Evolutionary conservation across 306 rosid genomes (phyloP), one percentile per base, ranked within the genome.

Genomic region (Fragaria vesca): DNA sequence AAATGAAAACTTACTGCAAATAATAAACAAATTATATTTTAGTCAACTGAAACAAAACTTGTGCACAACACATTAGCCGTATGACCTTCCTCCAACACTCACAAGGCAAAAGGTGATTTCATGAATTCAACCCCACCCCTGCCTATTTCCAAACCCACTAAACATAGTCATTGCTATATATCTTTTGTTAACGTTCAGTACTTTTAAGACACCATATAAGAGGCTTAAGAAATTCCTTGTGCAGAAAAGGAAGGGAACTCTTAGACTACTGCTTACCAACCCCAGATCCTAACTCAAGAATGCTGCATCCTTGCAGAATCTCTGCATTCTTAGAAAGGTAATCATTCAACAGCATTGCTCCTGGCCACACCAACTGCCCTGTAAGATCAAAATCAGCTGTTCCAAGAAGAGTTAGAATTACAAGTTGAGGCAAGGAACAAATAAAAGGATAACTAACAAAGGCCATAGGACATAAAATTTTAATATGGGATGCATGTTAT

Each of bases 351-450:
- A 94, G 81, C 89, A 90, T 87, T 74, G 98, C 98, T 73, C 98
- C 98, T 11, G 98, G 98, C 98, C 98, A 94, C 8, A 94, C 98
- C 89, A 94, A 71, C 65, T 94, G 97, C 72, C 98, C 98, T 13
- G 98, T 94, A 84, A 92, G 83, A 88, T 94, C 98, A 86, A 90
- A 94, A 86, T 94, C 98, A 80, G 97, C 98, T 92, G 90, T 85
- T 82, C 43, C 84, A 51, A 84, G 66, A 76, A 80, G 52, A 74
- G 62, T 80, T 77, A 89, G 86, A 48, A 81, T 69, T 65, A 17
- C 58, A 50, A 73, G 28, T 13, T 54, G 60, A 88, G 51, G 30
- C 34, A 43, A 68, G 52, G n/a, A 5, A 66, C 15, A 28, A 52
- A 7, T 61, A 63, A 78, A 36, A n/a, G 47, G 50, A 43, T 24